Percentiles rank a stretch among this genome's conserved stretches.
These are phyloP conservation scores for Cryptococcus sp. DNA, from an alignment of 1,284 basidiomycete genomes.

Conservation along the genomic window DNA sequence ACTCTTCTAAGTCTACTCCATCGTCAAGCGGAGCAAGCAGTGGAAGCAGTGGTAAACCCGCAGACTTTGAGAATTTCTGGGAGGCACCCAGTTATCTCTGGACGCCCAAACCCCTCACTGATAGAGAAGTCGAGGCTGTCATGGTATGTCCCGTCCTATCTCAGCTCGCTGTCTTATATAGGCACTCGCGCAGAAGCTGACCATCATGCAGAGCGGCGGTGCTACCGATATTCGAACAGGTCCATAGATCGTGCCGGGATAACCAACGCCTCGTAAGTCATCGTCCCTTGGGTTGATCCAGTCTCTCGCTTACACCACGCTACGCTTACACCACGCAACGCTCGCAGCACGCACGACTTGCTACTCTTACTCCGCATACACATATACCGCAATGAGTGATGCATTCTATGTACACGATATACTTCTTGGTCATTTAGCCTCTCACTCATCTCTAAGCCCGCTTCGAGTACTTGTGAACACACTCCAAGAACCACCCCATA, in stretches of 20 bases:
- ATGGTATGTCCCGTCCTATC: conserved; percentile 60
- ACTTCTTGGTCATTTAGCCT: too few relatives aligned
- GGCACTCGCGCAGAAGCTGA: background rate
- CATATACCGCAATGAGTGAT: background rate
- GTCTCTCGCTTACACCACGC: too few relatives aligned
- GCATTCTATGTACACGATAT: background rate
- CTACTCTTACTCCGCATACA: background rate
- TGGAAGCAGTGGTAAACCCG: conserved; percentile 36
- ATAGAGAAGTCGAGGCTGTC: conserved; percentile 75
- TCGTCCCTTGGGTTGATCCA: too few relatives aligned
- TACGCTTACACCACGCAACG: background rate
- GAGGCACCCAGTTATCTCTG: conserved; percentile 72
- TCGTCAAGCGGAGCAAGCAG: conserved; percentile 7
- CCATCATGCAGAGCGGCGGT: conserved; percentile 64
- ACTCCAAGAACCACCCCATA: conserved; percentile 84
- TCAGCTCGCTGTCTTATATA: background rate
- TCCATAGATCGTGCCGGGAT: conserved; percentile 14
- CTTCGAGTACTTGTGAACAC: conserved; percentile 74
- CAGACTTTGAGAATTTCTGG: conserved; percentile 69
- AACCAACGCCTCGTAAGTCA: too few relatives aligned
- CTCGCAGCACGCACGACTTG: background rate
- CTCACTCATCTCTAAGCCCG: conserved; percentile 12
- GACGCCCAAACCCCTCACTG: conserved; percentile 64
- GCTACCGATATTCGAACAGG: conserved; percentile 55
- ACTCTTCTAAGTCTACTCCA: background rate